Percentiles rank a stretch among this genome's conserved stretches.
These are phyloP conservation scores for Pluteus cervinus DNA, from an alignment of 768 basidiomycete genomes.

Conservation along the genomic window DNA sequence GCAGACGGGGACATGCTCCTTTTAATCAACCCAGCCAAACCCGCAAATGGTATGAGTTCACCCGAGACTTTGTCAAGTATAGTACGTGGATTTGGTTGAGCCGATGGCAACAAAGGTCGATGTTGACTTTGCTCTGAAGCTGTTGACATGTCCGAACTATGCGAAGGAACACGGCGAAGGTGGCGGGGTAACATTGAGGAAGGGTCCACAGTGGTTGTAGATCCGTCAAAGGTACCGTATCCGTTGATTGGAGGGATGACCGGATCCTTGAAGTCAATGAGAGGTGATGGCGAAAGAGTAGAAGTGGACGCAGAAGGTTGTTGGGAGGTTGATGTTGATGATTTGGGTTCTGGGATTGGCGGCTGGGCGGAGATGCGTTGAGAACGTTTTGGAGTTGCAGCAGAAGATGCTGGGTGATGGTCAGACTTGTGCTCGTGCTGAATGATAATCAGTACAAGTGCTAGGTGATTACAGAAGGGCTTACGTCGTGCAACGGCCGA, in stretches of 20 bases:
- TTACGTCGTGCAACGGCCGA: constrained; percentile 48
- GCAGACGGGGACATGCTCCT: constrained; percentile 8
- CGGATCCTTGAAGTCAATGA: constrained; percentile 22
- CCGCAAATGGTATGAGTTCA: constrained; percentile 36
- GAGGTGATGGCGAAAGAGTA: no score
- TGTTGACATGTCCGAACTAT: constrained; percentile 13
- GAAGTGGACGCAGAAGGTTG: constrained; percentile 11
- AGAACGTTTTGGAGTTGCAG: no score
- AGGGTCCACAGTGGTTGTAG: constrained; percentile 13
- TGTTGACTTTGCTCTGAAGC: constrained; percentile 20
- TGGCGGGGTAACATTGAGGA: constrained; percentile 5
- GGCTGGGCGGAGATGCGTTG: constrained; percentile 7
- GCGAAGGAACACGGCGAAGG: constrained; percentile 15
- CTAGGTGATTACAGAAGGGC: constrained; percentile 5
- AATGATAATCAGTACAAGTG: background rate
- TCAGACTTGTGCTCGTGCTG: constrained; percentile 29
- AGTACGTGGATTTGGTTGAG: constrained; percentile 18
- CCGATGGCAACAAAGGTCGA: constrained; percentile 33
- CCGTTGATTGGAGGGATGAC: constrained; percentile 40
- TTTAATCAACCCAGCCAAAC: constrained; percentile 18
- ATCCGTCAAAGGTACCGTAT: constrained; percentile 40
- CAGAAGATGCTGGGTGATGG: constrained; percentile 13
- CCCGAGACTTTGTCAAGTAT: constrained; percentile 24
- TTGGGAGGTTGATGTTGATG: constrained; percentile 22
- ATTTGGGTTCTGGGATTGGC: constrained; percentile 21